phyloP scores from a whole-genome alignment of 441 rosid species.

The Sinapis alba region DNA sequence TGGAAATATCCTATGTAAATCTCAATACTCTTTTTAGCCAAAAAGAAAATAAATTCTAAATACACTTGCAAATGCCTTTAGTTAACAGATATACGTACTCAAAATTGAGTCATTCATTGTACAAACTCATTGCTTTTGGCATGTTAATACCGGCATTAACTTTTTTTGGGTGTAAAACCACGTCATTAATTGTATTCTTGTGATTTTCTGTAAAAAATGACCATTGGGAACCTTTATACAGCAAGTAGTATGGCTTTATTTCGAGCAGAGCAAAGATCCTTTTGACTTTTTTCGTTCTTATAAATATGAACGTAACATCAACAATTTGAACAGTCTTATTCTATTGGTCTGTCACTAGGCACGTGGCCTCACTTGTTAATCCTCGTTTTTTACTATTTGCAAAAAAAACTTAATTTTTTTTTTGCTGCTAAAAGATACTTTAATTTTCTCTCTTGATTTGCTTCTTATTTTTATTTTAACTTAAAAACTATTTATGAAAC shows the following conservation, averaged over 20 bases:
- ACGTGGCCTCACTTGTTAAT: background rate
- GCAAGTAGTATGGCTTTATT: constrained; percentile 21
- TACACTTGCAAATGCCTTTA: background rate
- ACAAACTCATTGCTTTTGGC: background rate
- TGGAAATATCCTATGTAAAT: background rate
- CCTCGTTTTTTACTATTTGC: background rate
- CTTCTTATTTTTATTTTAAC: background rate
- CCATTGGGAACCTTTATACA: constrained; percentile 20
- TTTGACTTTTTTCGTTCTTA: constrained; percentile 15
- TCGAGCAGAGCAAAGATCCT: constrained; percentile 25
- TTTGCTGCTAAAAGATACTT: background rate
- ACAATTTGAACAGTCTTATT: constrained; percentile 29
- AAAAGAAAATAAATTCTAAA: background rate
- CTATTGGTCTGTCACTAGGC: constrained; percentile 4
- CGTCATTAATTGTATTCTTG: background rate
- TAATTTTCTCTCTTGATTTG: background rate
- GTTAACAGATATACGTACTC: background rate
- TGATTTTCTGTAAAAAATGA: constrained; percentile 1
- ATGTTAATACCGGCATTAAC: background rate
- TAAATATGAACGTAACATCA: constrained; percentile 25
- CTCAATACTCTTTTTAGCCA: background rate
- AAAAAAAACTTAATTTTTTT: background rate
- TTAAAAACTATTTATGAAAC: background rate
- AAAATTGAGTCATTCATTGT: background rate
- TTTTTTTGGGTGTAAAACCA: no score